A percentile compares a stretch with the other conserved stretches of the same genome.
These are phyloP conservation scores for Saccharomyces hybrid DNA, from an alignment of 1,139 yeast genomes.

Conservation along the genomic window DNA sequence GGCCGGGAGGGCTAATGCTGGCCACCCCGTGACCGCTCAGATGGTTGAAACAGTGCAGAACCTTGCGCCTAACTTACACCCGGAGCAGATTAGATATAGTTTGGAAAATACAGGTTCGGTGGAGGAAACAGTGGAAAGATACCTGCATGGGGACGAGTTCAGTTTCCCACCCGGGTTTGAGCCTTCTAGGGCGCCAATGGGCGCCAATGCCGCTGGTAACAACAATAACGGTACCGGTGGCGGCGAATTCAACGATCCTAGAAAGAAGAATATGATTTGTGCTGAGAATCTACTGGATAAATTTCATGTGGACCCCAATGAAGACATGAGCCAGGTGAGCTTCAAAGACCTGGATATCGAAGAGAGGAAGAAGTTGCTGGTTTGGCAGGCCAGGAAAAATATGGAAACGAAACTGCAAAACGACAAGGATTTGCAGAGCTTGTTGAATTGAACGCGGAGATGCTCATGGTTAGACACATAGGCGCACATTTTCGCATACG, in stretches of 20 bases:
- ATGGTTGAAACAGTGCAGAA: conserved; percentile 81
- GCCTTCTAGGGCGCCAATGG: conserved; percentile 3
- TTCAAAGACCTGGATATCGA: conserved; percentile 21
- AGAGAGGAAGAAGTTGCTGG: conserved; percentile 28
- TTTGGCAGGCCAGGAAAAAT: conserved; percentile 30
- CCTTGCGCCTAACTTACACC: conserved; percentile 62
- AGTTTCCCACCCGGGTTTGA: conserved; percentile 52
- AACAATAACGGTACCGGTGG: neutral
- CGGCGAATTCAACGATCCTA: conserved; percentile 18
- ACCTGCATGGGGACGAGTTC: conserved; percentile 50
- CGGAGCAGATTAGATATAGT: conserved; percentile 57
- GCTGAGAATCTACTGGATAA: conserved; percentile 28
- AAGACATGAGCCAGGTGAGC: conserved; percentile 15
- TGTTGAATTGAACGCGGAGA: conserved; percentile 6
- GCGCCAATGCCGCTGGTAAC: neutral
- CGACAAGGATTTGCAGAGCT: conserved; percentile 15
- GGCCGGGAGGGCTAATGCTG: conserved; percentile 6
- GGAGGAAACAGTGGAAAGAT: conserved; percentile 64
- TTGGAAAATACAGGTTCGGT: conserved; percentile 63
- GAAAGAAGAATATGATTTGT: conserved; percentile 26
- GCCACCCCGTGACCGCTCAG: conserved; percentile 45
- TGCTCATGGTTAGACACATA: neutral
- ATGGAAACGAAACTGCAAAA: conserved; percentile 22
- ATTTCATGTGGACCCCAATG: conserved; percentile 22
- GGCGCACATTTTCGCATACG: neutral